A percentile compares a stretch with the other conserved stretches of the same genome.
Conservation (phyloP, 257 asterid genomes). For the Fraxinus excelsior region DNA sequence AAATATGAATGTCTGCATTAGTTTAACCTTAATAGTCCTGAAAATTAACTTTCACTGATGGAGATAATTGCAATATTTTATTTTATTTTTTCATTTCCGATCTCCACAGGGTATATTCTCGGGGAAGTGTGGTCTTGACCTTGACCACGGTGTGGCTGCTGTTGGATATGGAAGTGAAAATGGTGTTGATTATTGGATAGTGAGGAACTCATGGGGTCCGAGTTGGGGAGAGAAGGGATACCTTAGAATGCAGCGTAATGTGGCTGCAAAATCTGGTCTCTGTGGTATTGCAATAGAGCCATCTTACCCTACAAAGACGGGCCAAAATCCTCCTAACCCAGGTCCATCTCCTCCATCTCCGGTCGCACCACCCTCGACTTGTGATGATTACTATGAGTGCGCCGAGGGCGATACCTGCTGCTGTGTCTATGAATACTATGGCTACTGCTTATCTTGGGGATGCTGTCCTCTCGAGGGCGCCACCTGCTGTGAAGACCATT, state of each 20-base stretch:
- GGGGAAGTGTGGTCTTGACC: conserved; percentile 45
- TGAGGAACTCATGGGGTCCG: conserved; percentile 60
- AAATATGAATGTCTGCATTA: too few relatives aligned
- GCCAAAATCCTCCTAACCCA: conserved; percentile 58
- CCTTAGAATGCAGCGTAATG: conserved; percentile 50
- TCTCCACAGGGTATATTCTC: conserved; percentile 55
- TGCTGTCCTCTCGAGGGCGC: conserved; percentile 72
- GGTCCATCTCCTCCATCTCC: conserved; percentile 72
- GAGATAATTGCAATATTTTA: too few relatives aligned
- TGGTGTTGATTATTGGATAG: conserved; percentile 58
- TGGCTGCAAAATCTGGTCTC: conserved; percentile 32
- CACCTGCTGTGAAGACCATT: conserved; percentile 64
- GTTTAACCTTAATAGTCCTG: too few relatives aligned
- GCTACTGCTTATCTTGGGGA: conserved; percentile 61
- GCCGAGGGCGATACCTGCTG: conserved; percentile 60
- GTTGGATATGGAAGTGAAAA: conserved; percentile 54
- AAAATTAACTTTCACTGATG: too few relatives aligned
- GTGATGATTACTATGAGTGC: conserved; percentile 51
- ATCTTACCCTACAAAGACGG: conserved; percentile 53
- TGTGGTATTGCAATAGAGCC: conserved; percentile 65
- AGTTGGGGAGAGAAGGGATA: conserved; percentile 65
- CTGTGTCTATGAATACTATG: conserved; percentile 41
- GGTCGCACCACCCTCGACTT: conserved; percentile 37
- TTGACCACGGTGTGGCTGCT: conserved; percentile 57
- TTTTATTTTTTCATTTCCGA: too few relatives aligned